phyloP scores from a whole-genome alignment of 2,329 filamentous ascomycete genomes.

The Raffaelea albimanens region DNA sequence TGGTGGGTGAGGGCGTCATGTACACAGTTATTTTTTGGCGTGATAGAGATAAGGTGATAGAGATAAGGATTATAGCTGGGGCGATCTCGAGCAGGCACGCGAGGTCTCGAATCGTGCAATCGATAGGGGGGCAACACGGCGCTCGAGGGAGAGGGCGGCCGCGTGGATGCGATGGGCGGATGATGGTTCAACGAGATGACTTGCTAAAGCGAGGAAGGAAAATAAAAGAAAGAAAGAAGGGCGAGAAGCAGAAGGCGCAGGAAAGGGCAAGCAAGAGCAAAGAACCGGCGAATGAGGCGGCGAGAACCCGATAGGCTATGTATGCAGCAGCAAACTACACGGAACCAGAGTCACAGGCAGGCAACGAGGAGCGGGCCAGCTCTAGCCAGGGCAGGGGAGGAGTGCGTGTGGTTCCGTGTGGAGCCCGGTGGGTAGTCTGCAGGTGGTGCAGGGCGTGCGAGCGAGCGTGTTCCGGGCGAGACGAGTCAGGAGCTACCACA shows the following conservation, averaged over 20 bases:
- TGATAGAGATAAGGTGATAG: slow-evolving; percentile 10
- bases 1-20: slow-evolving; percentile 7
- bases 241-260: neutral
- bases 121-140: no score
- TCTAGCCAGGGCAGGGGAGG: neutral
- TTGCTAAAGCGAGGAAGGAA: neutral
- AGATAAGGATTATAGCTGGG: slow-evolving; percentile 7
- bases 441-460: neutral
- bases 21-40: slow-evolving; percentile 3
- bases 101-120: no score
- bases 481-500: neutral
- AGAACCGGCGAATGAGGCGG: slow-evolving; percentile 10
- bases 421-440: neutral
- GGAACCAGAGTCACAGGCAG: neutral
- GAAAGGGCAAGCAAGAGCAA: neutral
- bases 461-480: neutral
- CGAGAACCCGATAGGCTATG: slow-evolving; percentile 13
- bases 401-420: neutral
- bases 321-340: neutral
- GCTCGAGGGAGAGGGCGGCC: no score
- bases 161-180: no score
- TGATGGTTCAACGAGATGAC: no score
- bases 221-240: neutral
- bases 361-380: neutral
- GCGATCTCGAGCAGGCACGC: no score